phyloP scores from a whole-genome alignment of 2,329 filamentous ascomycete species.

The Orbilia quercus region DNA sequence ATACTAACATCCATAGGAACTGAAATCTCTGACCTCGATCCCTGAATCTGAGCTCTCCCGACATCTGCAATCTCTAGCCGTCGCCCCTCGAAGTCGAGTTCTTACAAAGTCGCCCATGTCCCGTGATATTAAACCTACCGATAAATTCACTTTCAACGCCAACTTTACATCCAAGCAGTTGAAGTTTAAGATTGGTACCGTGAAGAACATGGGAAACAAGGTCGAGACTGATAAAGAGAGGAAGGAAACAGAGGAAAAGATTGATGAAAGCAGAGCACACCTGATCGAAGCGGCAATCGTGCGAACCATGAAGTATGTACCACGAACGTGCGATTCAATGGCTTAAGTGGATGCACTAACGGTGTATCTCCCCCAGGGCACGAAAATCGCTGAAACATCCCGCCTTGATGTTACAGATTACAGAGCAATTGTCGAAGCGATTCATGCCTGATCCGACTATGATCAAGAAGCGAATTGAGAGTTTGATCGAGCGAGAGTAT shows the following conservation, averaged over 20 bases:
- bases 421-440: conserved; percentile 65
- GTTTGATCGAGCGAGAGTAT: conserved; percentile 69
- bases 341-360: conserved; percentile 4
- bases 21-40: conserved; percentile 73
- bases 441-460: conserved; percentile 68
- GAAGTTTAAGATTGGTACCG: conserved; percentile 75
- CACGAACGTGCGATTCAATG: neutral
- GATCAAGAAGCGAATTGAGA: conserved; percentile 69
- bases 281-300: conserved; percentile 68
- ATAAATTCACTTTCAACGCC: conserved; percentile 74
- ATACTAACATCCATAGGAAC: conserved; percentile 65
- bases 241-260: conserved; percentile 61
- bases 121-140: conserved; percentile 73
- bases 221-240: conserved; percentile 68
- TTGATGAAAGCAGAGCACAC: conserved; percentile 66
- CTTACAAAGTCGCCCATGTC: conserved; percentile 75
- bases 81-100: conserved; percentile 74
- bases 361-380: conserved; percentile 8
- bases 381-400: conserved; percentile 66
- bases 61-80: conserved; percentile 74
- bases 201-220: conserved; percentile 71
- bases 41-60: conserved; percentile 71
- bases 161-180: conserved; percentile 72
- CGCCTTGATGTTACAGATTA: conserved; percentile 67
- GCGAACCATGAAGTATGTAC: conserved; percentile 68